These are phyloP conservation scores for Claviceps sp. DNA, from an alignment of 2,329 filamentous ascomycete genomes.

Conservation along the genomic window DNA sequence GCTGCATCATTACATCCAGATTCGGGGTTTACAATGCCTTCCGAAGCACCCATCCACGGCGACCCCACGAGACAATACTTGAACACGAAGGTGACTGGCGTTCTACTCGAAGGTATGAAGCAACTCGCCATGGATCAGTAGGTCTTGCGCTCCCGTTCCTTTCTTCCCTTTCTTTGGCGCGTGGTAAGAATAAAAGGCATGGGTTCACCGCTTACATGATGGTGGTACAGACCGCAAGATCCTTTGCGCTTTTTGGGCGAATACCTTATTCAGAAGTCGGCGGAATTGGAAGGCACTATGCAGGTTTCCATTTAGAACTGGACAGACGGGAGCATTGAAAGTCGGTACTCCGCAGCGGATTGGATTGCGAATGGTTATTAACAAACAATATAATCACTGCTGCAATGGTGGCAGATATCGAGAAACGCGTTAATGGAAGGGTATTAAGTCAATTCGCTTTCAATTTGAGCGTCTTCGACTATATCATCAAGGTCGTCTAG, in stretches of 20 bases:
- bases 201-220: neutral
- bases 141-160: slow-evolving; percentile 27
- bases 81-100: slow-evolving; percentile 55
- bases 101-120: slow-evolving; percentile 64
- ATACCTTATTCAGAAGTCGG: slow-evolving; percentile 54
- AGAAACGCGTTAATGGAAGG: neutral
- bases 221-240: slow-evolving; percentile 42
- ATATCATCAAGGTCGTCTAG: slow-evolving; percentile 17
- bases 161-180: neutral
- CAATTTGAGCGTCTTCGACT: slow-evolving; percentile 19
- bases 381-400: neutral
- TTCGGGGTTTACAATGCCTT: slow-evolving; percentile 37
- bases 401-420: neutral
- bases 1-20: slow-evolving; percentile 46
- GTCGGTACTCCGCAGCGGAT: neutral
- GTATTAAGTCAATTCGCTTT: slow-evolving; percentile 15
- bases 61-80: slow-evolving; percentile 58
- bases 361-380: slow-evolving; percentile 5
- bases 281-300: slow-evolving; percentile 40
- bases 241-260: slow-evolving; percentile 58
- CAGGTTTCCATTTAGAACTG: neutral
- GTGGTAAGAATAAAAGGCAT: neutral
- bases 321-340: too few relatives aligned
- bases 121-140: slow-evolving; percentile 56
- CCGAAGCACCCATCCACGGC: slow-evolving; percentile 49